A percentile compares a stretch with the other conserved stretches of the same genome.
phyloP scores from a whole-genome alignment of 1,139 yeast genomes.

The Suhomyces taliae region DNA sequence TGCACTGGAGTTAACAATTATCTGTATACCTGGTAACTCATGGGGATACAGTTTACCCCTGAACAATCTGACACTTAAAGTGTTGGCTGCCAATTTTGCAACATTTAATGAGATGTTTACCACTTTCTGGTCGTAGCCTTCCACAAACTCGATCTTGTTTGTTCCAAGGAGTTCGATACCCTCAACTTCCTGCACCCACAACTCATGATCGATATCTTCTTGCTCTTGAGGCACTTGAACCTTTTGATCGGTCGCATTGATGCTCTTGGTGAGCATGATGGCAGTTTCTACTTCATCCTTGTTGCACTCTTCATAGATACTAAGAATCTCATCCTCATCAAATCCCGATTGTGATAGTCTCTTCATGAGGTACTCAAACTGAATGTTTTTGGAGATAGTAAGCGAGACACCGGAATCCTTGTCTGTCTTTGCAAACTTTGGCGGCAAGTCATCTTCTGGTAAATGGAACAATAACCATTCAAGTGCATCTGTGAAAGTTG shows the following conservation, averaged over 20 bases:
- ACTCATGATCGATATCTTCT: conserved; percentile 26
- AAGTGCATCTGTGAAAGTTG: conserved; percentile 53
- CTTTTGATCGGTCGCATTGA: conserved; percentile 1
- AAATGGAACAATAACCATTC: conserved; percentile 87
- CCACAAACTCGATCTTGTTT: conserved; percentile 20
- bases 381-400: conserved; percentile 45
- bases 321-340: conserved; percentile 62
- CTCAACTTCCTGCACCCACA: conserved; percentile 81
- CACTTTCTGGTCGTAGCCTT: conserved; percentile 24
- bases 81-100: conserved; percentile 26
- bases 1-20: conserved; percentile 47
- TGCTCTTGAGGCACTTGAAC: neutral
- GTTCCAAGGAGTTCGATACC: conserved; percentile 58
- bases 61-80: conserved; percentile 52
- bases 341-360: conserved; percentile 67
- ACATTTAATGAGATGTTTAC: conserved; percentile 35
- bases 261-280: conserved; percentile 45
- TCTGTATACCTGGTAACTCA: conserved; percentile 60
- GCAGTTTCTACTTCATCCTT: conserved; percentile 54
- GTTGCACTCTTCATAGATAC: conserved; percentile 41
- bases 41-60: conserved; percentile 57
- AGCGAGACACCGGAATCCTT: conserved; percentile 49
- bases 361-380: conserved; percentile 45
- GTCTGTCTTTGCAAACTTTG: conserved; percentile 45
- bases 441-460: conserved; percentile 92